Evolutionary conservation across 805 yeast species (phyloP).

Genomic region (Candida anglica): DNA sequence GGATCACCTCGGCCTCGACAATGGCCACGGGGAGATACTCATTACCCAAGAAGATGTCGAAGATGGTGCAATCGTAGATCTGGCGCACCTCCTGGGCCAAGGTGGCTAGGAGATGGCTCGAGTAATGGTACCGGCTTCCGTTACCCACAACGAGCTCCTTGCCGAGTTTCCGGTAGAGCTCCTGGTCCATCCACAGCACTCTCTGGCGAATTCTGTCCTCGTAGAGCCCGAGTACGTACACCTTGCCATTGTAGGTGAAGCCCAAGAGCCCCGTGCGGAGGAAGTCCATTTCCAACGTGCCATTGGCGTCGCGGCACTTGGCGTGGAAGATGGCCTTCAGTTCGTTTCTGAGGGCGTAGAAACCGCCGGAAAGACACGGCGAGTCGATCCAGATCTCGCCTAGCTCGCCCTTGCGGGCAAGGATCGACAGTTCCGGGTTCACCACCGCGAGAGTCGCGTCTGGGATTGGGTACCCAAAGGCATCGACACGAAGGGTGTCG

Average conservation of each 20-base stretch:
- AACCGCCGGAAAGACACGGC: constrained; percentile 86
- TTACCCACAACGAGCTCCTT: constrained; percentile 31
- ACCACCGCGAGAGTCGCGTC: constrained; percentile 93
- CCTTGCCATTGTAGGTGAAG: constrained; percentile 79
- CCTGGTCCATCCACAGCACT: constrained; percentile 60
- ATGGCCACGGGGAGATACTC: constrained; percentile 84
- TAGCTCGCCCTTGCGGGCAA: constrained; percentile 73
- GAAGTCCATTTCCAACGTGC: constrained; percentile 70
- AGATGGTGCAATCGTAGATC: constrained; percentile 86
- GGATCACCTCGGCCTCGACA: constrained; percentile 60
- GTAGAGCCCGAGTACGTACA: constrained; percentile 82
- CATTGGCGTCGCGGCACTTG: constrained; percentile 67
- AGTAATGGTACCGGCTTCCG: constrained; percentile 65
- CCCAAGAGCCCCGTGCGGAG: constrained; percentile 90
- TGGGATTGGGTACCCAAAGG: constrained; percentile 92
- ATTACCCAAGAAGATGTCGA: constrained; percentile 74
- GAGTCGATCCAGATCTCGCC: constrained; percentile 99
- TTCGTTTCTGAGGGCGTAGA: constrained; percentile 65
- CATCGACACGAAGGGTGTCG: constrained; percentile 65
- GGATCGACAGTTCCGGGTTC: constrained; percentile 81
- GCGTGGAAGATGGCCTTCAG: constrained; percentile 80
- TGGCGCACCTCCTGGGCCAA: constrained; percentile 76
- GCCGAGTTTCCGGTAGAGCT: constrained; percentile 23
- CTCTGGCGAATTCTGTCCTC: constrained; percentile 88
- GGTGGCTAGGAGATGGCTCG: constrained; percentile 83